These are phyloP conservation scores for Ligustrum vulgare DNA, from an alignment of 257 asterid species.

Conservation along the genomic window DNA sequence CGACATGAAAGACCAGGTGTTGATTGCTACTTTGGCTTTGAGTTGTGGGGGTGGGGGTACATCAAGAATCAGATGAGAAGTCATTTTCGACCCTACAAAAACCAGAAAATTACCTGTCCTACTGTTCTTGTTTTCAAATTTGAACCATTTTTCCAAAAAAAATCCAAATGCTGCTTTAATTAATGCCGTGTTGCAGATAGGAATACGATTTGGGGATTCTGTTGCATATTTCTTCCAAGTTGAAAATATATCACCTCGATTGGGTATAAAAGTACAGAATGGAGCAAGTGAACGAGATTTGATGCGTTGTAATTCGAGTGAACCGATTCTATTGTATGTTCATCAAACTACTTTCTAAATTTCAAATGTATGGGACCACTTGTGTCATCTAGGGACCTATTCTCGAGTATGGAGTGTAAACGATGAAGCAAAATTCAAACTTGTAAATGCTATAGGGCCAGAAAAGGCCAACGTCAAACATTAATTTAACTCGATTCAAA, in stretches of 20 bases:
- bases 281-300: too few species aligned
- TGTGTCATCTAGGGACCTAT: neutral
- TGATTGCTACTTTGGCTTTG: slow-evolving; percentile 9
- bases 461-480: slow-evolving; percentile 10
- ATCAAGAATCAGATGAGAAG: slow-evolving; percentile 24
- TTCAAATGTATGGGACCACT: neutral
- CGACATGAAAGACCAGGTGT: slow-evolving; percentile 7
- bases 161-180: slow-evolving; percentile 24
- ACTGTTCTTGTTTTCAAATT: slow-evolving; percentile 25
- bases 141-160: slow-evolving; percentile 29
- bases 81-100: slow-evolving; percentile 38
- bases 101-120: slow-evolving; percentile 20
- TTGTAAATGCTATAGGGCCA: slow-evolving; percentile 17
- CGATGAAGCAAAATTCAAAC: neutral
- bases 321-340: neutral
- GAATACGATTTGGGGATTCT: slow-evolving; percentile 35
- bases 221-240: neutral
- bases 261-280: neutral
- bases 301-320: too few species aligned
- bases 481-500: slow-evolving; percentile 6
- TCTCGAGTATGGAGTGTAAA: neutral
- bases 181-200: slow-evolving; percentile 37
- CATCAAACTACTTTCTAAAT: neutral
- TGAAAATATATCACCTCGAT: slow-evolving; percentile 1
- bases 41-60: slow-evolving; percentile 9